Base-by-base conservation (phyloP, 352 stramenopile species). In the Blastocystis sp. region DNA sequence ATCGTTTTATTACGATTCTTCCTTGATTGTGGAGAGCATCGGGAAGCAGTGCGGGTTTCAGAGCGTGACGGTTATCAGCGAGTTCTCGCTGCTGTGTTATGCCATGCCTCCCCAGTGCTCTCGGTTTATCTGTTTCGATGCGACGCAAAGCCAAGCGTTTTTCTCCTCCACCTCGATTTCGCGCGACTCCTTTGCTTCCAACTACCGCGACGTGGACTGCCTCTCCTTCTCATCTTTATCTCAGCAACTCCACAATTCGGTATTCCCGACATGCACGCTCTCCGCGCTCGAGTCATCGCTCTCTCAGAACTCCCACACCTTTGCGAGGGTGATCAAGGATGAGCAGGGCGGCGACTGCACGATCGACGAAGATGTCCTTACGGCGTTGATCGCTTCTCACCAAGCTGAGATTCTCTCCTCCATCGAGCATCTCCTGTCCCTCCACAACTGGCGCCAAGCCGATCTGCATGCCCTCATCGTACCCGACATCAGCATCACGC, bases 1-100 rank as follows among this genome's bases (percentile, higher is more conserved):
- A 38, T 42, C 59, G 21, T 28, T 65, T 68, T 81, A 62, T 64
- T 21, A 40, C 40, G n/a, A 28, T 3, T 81, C 59, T 42, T 81
- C 71, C 11, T 66, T 81, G 21, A 14, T 81, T 42, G 61, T 81
- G 9, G 71, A 64, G 10, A 52, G 61, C 6, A 10, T 28, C 14
- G n/a, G 19, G 14, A 68, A 42, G n/a, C 17, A 65, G 28, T 66
- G 71, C 43, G 71, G 71, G 1, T 81, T 81, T 19, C 17, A 24
- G 4, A 40, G 42, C 9, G 42, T 52, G 2, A 40, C 42, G 65
- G 54, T 81, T 48, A 65, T 81, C 61, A 45, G 65, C 42, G 42
- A 52, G 21, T 40, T 14, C 14, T 68, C 48, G 14, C 60, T 81
- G 52, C 28, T 81, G 52, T 81, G 28, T 45, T 65, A 24, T n/a